Base-by-base conservation (phyloP, 495 filamentous ascomycete genomes). In the Cryomyces antarcticus region DNA sequence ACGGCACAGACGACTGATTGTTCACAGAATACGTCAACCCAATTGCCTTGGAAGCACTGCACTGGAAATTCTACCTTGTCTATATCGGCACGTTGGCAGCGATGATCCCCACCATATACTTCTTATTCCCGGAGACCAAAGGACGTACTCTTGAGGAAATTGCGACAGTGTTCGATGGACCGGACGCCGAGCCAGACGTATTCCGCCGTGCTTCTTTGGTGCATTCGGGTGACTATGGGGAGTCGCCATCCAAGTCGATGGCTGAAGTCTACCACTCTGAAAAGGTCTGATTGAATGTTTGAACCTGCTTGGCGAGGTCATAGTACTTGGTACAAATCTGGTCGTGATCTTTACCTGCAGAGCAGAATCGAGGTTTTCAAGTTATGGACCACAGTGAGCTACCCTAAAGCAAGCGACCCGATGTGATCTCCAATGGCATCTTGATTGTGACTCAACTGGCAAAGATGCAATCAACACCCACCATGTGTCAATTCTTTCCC, bases 101-200 rank as follows among this genome's bases (percentile, higher is more conserved):
- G 30, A 50, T 56, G 41, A 42, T 49, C 44, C 5, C 51, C 17
- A 49, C 49, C 39, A 77, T 78, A 39, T 82, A 73, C 54, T 74
- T 78, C 49, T 65, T 76, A 45, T 77, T 76, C 50, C 69, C 75
- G 0, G 79, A 84, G 57, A 83, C 78, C 5, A 69, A 69, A 28
- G 70, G 70, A 7, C 69, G 70, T 41, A 81, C 77, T 5, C 65
- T 84, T 38, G 79, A 83, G 55, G 76, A 82, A 56, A 54, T 84
- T 31, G 63, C 67, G 30, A 70, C 71, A 48, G 72, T 82, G 41
- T 82, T 84, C 55, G 65, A 76, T 37, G 56, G 56, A 9, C 33
- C 33, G 33, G 33, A 36, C 9, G 33, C 33, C 9, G 33, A 13
- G 12, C 12, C 33, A 10, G 33, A 36, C 9, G 33, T 13, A 3